Base-by-base conservation (phyloP, 2,329 filamentous ascomycete genomes). In the Fusarium sp. region DNA sequence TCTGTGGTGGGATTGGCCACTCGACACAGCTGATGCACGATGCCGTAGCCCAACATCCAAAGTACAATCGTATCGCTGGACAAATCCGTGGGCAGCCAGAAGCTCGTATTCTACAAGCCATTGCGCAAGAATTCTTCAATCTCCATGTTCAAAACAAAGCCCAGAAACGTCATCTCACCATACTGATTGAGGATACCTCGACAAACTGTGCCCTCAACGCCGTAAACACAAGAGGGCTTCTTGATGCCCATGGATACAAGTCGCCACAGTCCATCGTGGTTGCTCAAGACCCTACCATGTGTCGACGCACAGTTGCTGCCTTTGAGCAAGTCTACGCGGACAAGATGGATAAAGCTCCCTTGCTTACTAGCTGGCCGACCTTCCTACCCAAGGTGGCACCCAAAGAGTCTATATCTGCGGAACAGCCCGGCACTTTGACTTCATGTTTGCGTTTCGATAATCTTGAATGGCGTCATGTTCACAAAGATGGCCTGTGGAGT, bases 181-280 rank as follows among this genome's bases (percentile, higher is more conserved):
- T 67, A 28, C 49, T 69, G 29, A 42, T 69, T 2, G 67, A 68
- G 24, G 64, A 68, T 39, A 24, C 43, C n/a, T 69, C 61, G 7
- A 69, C 64, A 5, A 69, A 69, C 31, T 69, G 66, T 19, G 61
- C 53, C 3, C 64, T 67, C 28, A 69, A 69, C 13, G 64, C 67
- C 8, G 26, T 36, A 5, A 57, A 64, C n/a, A 60, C 66, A 7
- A 56, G 58, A 41, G 54, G 55, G 15, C 36, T 69, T 4, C 51
- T 69, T 7, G 61, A 69, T 19, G 12, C 52, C 3, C 47, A 64
- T 25, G 64, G 61, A 6, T 50, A 65, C 28, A 35, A 19, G n/a
- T 64, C 57, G 2, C 66, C 66, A n/a, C 28, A 36, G 22, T 69
- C 61, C 11, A 56, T 69, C 24, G 47, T 65, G 9, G 51, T 68